Evolutionary conservation across 1,284 basidiomycete genomes (phyloP).

Genomic region (Leccinum variabile): DNA sequence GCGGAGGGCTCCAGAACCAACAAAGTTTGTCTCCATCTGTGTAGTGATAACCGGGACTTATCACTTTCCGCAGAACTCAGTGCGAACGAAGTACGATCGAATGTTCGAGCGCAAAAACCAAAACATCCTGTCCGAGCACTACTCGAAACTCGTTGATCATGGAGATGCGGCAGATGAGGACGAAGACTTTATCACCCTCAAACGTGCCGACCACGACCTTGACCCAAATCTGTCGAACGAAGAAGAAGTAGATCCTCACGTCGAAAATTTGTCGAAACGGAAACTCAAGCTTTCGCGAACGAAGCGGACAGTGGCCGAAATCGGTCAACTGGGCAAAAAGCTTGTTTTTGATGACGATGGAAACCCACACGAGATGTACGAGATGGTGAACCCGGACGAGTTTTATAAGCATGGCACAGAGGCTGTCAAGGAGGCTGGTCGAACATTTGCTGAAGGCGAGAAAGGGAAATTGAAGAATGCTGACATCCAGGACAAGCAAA

Average conservation of each 20-base stretch:
- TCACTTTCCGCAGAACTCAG: constrained; percentile 36
- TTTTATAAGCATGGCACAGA: constrained; percentile 60
- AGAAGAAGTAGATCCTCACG: constrained; percentile 36
- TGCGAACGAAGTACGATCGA: constrained; percentile 95
- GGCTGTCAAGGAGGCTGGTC: constrained; percentile 67
- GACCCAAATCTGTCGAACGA: constrained; percentile 50
- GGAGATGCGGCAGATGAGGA: constrained; percentile 54
- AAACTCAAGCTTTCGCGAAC: constrained; percentile 73
- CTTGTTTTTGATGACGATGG: constrained; percentile 89
- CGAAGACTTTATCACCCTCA: constrained; percentile 92
- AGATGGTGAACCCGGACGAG: constrained; percentile 71
- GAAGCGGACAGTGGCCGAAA: constrained; percentile 74
- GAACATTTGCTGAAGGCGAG: constrained; percentile 72
- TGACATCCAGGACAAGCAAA: constrained; percentile 77
- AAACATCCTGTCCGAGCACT: constrained; percentile 89
- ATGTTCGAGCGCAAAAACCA: constrained; percentile 99
- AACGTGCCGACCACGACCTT: constrained; percentile 87
- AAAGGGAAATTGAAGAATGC: constrained; percentile 66
- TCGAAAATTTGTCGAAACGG: constrained; percentile 50
- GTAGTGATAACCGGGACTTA: not conserved
- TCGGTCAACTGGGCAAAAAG: constrained; percentile 63
- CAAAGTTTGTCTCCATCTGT: constrained; percentile 33
- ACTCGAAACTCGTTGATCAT: constrained; percentile 84
- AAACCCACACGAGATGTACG: constrained; percentile 76
- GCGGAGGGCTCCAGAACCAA: constrained; percentile 20